Evolutionary conservation across 805 yeast species (phyloP), one percentile per base, ranked within the genome.

Genomic region (Candida golubevii): DNA sequence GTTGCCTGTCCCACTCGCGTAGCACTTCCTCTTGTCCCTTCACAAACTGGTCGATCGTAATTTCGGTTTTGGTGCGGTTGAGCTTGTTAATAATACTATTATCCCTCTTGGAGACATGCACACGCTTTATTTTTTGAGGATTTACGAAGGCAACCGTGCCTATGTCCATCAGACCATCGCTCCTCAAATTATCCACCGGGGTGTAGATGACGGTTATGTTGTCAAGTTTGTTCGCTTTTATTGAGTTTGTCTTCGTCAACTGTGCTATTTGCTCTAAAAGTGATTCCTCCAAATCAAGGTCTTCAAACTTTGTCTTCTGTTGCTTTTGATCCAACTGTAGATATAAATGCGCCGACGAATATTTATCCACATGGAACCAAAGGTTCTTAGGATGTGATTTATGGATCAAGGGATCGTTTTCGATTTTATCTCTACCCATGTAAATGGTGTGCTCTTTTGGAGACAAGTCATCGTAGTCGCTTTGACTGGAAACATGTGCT

Each of bases 281-380:
- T 3, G 63, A 72, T 12, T 69, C 67, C 1, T 84, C 57, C 6
- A 71, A 48, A 23, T 46, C 42, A 37, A 69, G 56, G 9, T 58
- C 56, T 15, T 67, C 84, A 35, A 58, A 58, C 26, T 65, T 66
- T 5, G 71, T 76, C 60, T 77, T 64, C 18, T 68, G 66, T 42
- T 76, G 81, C 18, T 72, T 77, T 2, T 59, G 57, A 2, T 72
- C 66, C 15, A 82, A 61, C 44, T 87, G 75, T 26, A 85, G 65
- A 55, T 87, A 87, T 8, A 87, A 74, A 59, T 87, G 95, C 0
- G 90, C 93, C 36, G 88, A 81, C 4, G 88, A 82, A 38, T 79
- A 69, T 51, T 82, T 83, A 52, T 84, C 90, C 7, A 83, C 88
- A 61, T 85, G 95, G 57, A 87, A 86, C 91, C 95, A 86, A 4